Conservation (phyloP, 306 rosid genomes). For the Ceratonia siliqua region DNA sequence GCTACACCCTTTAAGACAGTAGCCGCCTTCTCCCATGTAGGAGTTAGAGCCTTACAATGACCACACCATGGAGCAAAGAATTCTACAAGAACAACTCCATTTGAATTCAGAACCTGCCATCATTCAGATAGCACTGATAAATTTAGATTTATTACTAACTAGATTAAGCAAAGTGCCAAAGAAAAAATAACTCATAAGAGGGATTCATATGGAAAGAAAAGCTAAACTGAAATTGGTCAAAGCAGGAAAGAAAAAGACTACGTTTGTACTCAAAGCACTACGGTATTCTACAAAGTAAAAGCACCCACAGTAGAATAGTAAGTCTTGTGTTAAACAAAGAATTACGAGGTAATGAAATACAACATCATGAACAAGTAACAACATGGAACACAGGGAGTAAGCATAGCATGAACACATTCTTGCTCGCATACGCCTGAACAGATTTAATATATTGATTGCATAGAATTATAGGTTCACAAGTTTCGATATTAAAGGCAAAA, state of each 20-base stretch:
- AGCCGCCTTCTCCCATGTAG: slow-evolving; percentile 95
- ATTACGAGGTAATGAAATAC: not conserved
- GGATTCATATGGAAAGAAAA: not conserved
- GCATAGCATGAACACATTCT: not conserved
- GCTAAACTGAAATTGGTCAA: not conserved
- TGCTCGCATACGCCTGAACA: not conserved
- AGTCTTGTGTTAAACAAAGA: not conserved
- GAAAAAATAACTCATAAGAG: not conserved
- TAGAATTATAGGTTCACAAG: not conserved
- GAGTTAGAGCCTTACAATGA: slow-evolving; percentile 93
- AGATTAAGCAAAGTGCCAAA: not conserved
- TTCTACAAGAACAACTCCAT: slow-evolving; percentile 88
- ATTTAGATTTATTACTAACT: slow-evolving; percentile 17
- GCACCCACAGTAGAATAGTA: slow-evolving; percentile 7
- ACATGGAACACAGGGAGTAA: not conserved
- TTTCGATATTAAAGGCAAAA: not conserved
- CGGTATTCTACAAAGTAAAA: not conserved
- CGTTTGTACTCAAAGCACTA: not conserved
- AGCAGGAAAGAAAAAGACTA: not conserved
- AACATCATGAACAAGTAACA: not conserved
- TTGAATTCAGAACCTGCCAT: slow-evolving; percentile 89
- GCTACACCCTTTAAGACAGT: slow-evolving; percentile 87
- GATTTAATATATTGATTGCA: not conserved
- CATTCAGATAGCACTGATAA: slow-evolving; percentile 22
- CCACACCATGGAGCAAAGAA: slow-evolving; percentile 99